Conservation (phyloP, 805 yeast genomes). For the Wickerhamiella sorbophila region DNA sequence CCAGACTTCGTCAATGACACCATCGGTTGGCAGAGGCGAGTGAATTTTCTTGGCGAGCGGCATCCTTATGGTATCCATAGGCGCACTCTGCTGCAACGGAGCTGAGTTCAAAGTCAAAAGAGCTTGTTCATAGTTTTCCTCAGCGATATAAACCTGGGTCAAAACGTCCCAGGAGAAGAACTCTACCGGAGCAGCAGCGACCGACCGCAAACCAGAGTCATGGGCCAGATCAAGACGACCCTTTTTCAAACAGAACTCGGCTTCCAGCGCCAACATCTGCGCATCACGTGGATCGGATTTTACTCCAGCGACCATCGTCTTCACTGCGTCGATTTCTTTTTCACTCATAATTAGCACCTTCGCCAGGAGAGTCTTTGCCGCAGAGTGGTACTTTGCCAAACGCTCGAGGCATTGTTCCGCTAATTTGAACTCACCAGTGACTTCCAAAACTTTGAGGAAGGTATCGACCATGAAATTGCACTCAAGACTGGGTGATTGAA, state of each 20-base stretch:
- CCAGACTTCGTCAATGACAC: constrained; percentile 39
- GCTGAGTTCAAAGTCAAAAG: constrained; percentile 56
- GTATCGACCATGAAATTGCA: constrained; percentile 66
- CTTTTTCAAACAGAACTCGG: constrained; percentile 45
- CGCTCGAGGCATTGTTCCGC: constrained; percentile 47
- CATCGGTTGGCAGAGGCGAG: constrained; percentile 41
- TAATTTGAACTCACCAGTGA: constrained; percentile 49
- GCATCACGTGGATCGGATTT: constrained; percentile 39
- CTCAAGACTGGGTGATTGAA: constrained; percentile 50
- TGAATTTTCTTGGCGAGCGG: constrained; percentile 32
- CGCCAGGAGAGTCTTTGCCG: constrained; percentile 37
- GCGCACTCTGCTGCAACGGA: constrained; percentile 45
- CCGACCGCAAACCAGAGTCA: constrained; percentile 43
- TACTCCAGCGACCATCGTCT: constrained; percentile 30
- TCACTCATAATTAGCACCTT: constrained; percentile 29
- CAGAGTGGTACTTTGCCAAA: constrained; percentile 37
- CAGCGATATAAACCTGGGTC: constrained; percentile 43
- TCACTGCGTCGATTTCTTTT: constrained; percentile 36
- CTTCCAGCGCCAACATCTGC: constrained; percentile 45
- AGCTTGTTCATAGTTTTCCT: constrained; percentile 43
- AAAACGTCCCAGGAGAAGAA: constrained; percentile 59
- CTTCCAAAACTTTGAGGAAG: constrained; percentile 44
- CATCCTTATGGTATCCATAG: constrained; percentile 33
- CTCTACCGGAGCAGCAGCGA: constrained; percentile 59
- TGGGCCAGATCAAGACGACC: constrained; percentile 42